phyloP scores from a whole-genome alignment of 192 early-diverging fungal genomes.

The Coemansia sp. region DNA sequence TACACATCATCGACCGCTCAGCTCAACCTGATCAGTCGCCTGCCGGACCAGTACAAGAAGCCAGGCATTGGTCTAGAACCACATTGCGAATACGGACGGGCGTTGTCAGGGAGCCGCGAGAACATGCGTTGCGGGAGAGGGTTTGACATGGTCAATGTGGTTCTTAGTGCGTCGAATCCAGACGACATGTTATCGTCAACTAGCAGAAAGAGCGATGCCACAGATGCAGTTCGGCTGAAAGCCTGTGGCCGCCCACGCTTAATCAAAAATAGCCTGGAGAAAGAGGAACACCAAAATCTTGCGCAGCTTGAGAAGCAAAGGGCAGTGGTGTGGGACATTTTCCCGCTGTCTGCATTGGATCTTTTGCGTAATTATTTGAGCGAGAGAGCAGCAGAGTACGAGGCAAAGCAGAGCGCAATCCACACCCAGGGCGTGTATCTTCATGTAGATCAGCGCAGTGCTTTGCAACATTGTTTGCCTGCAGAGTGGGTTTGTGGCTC shows the following conservation, averaged over 20 bases:
- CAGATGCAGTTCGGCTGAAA: neutral
- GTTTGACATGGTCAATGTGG: conserved; percentile 72
- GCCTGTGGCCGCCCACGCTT: neutral
- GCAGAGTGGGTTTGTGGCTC: conserved; percentile 63
- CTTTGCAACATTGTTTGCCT: conserved; percentile 59
- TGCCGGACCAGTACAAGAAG: conserved; percentile 56
- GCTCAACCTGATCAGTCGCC: conserved; percentile 60
- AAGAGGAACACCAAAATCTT: neutral
- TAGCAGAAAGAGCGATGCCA: neutral
- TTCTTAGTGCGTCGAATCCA: conserved; percentile 51
- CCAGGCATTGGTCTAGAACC: conserved; percentile 69
- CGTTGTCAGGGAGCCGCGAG: conserved; percentile 55
- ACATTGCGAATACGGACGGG: conserved; percentile 60
- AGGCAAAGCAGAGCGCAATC: neutral
- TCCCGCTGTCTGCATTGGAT: conserved; percentile 32
- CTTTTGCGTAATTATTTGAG: conserved; percentile 42
- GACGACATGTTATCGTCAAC: conserved; percentile 3
- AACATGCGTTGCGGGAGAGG: conserved; percentile 69
- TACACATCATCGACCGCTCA: conserved; percentile 56
- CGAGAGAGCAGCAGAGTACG: conserved; percentile 3
- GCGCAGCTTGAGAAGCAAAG: neutral
- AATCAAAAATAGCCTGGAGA: neutral
- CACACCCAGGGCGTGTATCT: conserved; percentile 13
- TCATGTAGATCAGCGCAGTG: conserved; percentile 24
- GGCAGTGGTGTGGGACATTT: conserved; percentile 68